phyloP scores from a whole-genome alignment of 805 yeast species.

The Hanseniaspora taiwanica region DNA sequence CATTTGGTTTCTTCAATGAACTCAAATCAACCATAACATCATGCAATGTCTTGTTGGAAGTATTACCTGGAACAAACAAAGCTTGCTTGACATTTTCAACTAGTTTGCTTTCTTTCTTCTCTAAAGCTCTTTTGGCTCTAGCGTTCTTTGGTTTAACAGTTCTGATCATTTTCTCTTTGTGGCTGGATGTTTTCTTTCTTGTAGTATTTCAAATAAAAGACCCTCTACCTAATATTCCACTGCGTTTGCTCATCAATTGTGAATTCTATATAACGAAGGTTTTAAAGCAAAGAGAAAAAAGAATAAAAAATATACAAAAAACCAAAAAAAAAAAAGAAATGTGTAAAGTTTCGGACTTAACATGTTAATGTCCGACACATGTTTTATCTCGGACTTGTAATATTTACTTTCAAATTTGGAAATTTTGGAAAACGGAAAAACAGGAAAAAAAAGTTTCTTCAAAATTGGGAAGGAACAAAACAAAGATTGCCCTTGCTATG shows the following conservation, averaged over 20 bases:
- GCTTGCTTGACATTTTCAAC: slow-evolving; percentile 86
- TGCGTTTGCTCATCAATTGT: no score
- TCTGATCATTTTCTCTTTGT: slow-evolving; percentile 26
- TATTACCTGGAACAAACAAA: slow-evolving; percentile 80
- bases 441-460: no score
- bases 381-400: background rate
- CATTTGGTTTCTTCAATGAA: slow-evolving; percentile 82
- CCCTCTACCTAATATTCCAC: no score
- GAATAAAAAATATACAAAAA: background rate
- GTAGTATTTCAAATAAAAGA: no score
- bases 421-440: no score
- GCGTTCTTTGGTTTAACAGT: slow-evolving; percentile 81
- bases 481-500: no score
- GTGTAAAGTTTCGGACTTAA: background rate
- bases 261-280: no score
- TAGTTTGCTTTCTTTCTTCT: slow-evolving; percentile 74
- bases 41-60: slow-evolving; percentile 65
- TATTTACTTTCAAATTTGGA: no score
- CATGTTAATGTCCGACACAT: background rate
- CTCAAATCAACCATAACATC: slow-evolving; percentile 82
- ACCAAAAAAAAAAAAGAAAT: background rate
- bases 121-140: slow-evolving; percentile 88
- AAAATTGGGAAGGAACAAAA: no score
- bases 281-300: background rate
- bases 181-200: no score